Base-by-base conservation (phyloP, 2,329 filamentous ascomycete genomes). In the Trichoderma afroharzianum region DNA sequence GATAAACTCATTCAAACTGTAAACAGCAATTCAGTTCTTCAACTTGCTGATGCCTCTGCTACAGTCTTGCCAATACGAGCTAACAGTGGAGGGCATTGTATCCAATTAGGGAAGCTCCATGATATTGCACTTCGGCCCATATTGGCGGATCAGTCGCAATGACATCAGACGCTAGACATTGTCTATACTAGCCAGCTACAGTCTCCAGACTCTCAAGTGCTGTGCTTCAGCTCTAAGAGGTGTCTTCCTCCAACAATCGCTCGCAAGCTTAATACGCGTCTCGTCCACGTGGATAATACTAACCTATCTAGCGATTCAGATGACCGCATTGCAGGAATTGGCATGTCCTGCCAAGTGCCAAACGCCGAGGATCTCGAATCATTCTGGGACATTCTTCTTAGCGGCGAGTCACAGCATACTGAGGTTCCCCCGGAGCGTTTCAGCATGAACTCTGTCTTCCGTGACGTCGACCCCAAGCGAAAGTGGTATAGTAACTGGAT, bases 301-400 rank as follows among this genome's bases (percentile, higher is more conserved):
- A 69, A 72, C 11, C 14, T 36, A 15, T 36, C 33, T 36, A 14
- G 33, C 2, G 33, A 36, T 36, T 36, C 33, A 15, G 33, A 36
- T 36, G 33, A 36, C 33, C 33, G 33, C 33, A 72, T 84, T 63
- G 83, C 81, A 2, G 76, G 84, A 11, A 75, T 84, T n/a, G 82
- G 83, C 33, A 81, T 79, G 77, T 78, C 79, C 3, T 82, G 81
- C 72, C 78, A 80, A 6, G 79, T 83, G 21, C 78, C 82, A 6
- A 80, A 80, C 3, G 78, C 75, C 9, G 76, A 79, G 3, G 78
- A 75, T n/a, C 74, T 80, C 18, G 78, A 80, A 5, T 76, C 79
- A 71, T 77, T 80, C 14, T 82, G 81, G 80, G 67, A 79, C 4
- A 50, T 79, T 4, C 73, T 77, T 1, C 39, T 58, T 5, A n/a